Evolutionary conservation across 805 yeast genomes (phyloP).

Genomic region (Teunomyces panamensis): DNA sequence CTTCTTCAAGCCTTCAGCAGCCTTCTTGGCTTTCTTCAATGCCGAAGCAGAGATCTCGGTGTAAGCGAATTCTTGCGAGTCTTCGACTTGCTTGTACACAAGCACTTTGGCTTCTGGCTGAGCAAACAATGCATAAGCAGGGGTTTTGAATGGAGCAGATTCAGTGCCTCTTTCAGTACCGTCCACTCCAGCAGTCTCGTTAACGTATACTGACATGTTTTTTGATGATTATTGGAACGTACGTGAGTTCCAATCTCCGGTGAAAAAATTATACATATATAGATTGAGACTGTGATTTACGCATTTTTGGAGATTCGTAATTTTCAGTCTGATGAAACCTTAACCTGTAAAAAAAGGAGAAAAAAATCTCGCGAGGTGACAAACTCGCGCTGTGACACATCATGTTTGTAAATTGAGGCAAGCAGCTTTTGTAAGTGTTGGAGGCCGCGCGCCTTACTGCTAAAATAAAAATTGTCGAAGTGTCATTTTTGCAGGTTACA

Average conservation of each 20-base stretch:
- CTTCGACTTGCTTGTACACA: slow-evolving; percentile 61
- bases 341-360: background rate
- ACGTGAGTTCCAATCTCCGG: background rate
- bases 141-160: slow-evolving; percentile 68
- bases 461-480: background rate
- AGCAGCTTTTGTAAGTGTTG: too few relatives aligned
- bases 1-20: slow-evolving; percentile 87
- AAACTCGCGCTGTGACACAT: too few relatives aligned
- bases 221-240: background rate
- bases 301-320: background rate
- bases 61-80: slow-evolving; percentile 49
- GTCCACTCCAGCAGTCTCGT: slow-evolving; percentile 73
- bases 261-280: background rate
- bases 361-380: too few relatives aligned
- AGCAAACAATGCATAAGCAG: slow-evolving; percentile 74
- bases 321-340: background rate
- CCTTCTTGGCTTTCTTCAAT: slow-evolving; percentile 93
- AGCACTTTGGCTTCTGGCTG: slow-evolving; percentile 54
- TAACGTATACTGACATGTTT: slow-evolving; percentile 55
- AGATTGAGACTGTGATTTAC: background rate
- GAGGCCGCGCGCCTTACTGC: too few relatives aligned
- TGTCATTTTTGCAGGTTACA: background rate
- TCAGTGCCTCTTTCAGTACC: slow-evolving; percentile 62
- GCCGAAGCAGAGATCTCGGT: slow-evolving; percentile 86
- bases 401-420: too few relatives aligned